Evolutionary conservation across 805 yeast genomes (phyloP).

Genomic region (Metschnikowia kunwiensis): DNA sequence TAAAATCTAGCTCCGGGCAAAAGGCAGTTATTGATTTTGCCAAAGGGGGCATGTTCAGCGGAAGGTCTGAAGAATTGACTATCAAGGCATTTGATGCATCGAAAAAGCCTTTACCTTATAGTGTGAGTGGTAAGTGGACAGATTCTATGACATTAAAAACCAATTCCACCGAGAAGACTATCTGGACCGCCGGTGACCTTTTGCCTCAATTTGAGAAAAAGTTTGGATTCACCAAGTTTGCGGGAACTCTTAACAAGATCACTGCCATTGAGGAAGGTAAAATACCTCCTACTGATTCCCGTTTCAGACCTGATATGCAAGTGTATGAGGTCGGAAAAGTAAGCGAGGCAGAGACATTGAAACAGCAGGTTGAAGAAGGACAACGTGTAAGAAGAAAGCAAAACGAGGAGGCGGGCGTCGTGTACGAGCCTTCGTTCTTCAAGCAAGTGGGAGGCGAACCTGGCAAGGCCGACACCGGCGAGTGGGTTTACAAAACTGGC

Average conservation of each 20-base stretch:
- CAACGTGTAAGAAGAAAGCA: conserved; percentile 76
- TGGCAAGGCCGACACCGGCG: conserved; percentile 35
- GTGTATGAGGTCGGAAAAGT: conserved; percentile 66
- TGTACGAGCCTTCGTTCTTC: conserved; percentile 65
- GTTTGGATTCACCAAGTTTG: conserved; percentile 83
- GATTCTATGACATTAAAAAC: conserved; percentile 50
- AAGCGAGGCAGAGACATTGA: conserved; percentile 68
- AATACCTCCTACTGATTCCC: conserved; percentile 83
- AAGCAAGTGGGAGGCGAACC: conserved; percentile 37
- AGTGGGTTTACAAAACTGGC: conserved; percentile 60
- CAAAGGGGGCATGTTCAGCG: conserved; percentile 78
- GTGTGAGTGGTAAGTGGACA: conserved; percentile 84
- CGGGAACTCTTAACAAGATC: conserved; percentile 77
- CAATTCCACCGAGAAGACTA: conserved; percentile 37
- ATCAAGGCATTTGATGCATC: conserved; percentile 42
- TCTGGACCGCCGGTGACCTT: conserved; percentile 74
- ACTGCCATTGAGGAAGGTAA: conserved; percentile 62
- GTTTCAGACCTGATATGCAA: conserved; percentile 83
- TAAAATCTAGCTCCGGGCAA: conserved; percentile 66
- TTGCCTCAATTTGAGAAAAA: conserved; percentile 56
- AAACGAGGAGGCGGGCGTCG: conserved; percentile 42
- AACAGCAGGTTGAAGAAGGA: conserved; percentile 66
- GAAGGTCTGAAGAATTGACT: conserved; percentile 66
- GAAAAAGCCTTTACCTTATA: conserved; percentile 37
- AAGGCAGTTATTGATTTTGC: conserved; percentile 73